Evolutionary conservation across 371 early-diverging fungal species (phyloP), one percentile per base, ranked within the genome.

Genomic region (Apophysomyces elegans): DNA sequence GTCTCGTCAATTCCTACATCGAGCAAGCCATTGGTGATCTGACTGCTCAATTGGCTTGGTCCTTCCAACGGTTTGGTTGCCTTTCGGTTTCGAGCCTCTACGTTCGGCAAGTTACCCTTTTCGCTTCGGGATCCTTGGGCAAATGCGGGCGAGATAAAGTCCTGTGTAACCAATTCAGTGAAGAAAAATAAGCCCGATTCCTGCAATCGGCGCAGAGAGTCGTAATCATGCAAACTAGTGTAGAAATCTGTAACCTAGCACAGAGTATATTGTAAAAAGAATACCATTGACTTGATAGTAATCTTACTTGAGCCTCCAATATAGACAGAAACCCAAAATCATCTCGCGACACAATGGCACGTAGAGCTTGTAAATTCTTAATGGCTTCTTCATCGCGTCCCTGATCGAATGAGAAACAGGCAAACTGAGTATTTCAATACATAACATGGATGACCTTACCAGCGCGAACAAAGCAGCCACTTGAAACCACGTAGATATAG

Each of bases 361-460:
- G 71, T 2, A 78, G 44, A 1, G 13, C 14, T 18, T 62, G 39
- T 2, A 79, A 54, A 2, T 64, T 43, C n/a, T 71, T 67, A 16
- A 76, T 75, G 0, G 78, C 83, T 13, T 36, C 37, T 62, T 82
- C 83, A 45, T 76, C 67, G 18, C 63, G 61, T 7, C 76, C 75
- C 76, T 80, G 32, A 26, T 1, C 2, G 32, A 26, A 26, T 26
- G 32, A 3, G 32, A 26, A 26, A 26, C 32, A 26, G 32, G 32
- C 32, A 26, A 26, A 26, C 32, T 26, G 32, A 26, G 2, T 26
- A 26, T 26, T 26, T 26, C 32, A 26, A 26, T 26, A 26, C 32
- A 3, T 26, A 26, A 2, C 32, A 26, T 26, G 32, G 2, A 26
- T 35, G 12, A 8, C 41, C 61, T 50, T 75, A 77, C 77, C 0